Evolutionary conservation across 805 yeast genomes (phyloP).

Genomic region (Candida palmyrensis): DNA sequence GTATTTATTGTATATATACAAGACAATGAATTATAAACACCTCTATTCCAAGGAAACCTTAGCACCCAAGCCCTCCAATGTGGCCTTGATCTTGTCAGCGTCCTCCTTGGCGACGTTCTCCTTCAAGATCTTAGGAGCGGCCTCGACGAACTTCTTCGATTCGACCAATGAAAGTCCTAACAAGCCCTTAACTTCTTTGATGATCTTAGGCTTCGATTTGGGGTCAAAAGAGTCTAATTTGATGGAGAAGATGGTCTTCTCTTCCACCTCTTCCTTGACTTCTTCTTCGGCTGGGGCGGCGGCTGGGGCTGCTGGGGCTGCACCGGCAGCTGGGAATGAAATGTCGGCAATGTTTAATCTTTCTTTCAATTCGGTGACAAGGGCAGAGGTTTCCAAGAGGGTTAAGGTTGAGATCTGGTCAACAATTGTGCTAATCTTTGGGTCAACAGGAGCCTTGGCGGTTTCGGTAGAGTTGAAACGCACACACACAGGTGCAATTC

Average conservation of each 20-base stretch:
- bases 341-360: slow-evolving; percentile 92
- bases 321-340: slow-evolving; percentile 69
- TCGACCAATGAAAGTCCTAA: slow-evolving; percentile 92
- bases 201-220: slow-evolving; percentile 93
- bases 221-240: slow-evolving; percentile 94
- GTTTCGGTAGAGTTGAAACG: slow-evolving; percentile 48
- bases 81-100: slow-evolving; percentile 91
- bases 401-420: slow-evolving; percentile 87
- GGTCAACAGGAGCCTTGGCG: slow-evolving; percentile 59
- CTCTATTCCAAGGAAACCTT: slow-evolving; percentile 79
- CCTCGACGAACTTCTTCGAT: slow-evolving; percentile 95
- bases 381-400: slow-evolving; percentile 86
- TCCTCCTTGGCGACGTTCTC: slow-evolving; percentile 97
- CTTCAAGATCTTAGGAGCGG: slow-evolving; percentile 94
- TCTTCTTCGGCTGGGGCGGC: slow-evolving; percentile 69
- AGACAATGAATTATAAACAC: slow-evolving; percentile 3
- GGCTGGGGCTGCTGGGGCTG: slow-evolving; percentile 52
- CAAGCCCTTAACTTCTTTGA: slow-evolving; percentile 91
- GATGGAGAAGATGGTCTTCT: slow-evolving; percentile 86
- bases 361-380: slow-evolving; percentile 73
- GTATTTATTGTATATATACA: slow-evolving; percentile 10
- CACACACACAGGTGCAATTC: slow-evolving; percentile 14
- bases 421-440: slow-evolving; percentile 83
- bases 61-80: slow-evolving; percentile 93
- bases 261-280: slow-evolving; percentile 74